Conservation (phyloP, 345 rosid species). For the Noccaea bulbosa region DNA sequence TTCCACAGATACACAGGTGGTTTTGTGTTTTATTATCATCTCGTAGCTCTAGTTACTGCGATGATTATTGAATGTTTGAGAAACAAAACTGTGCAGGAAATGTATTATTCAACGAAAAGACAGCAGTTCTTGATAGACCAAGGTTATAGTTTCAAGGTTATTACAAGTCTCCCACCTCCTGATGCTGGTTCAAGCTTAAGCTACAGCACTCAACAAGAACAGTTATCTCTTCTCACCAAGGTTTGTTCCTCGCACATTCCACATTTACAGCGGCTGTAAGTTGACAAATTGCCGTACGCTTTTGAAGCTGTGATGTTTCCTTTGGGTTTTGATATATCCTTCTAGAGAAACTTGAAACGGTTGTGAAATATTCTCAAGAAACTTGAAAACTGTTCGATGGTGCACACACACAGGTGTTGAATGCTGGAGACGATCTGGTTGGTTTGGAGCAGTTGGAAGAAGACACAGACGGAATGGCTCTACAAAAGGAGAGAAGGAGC, state of each 20-base stretch:
- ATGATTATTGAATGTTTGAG: background rate
- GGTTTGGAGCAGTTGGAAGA: constrained; percentile 89
- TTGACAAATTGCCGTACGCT: background rate
- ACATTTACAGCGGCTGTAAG: background rate
- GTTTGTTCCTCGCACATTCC: background rate
- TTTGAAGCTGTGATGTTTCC: background rate
- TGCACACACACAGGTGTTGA: constrained; percentile 51
- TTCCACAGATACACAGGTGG: constrained; percentile 93
- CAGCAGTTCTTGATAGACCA: constrained; percentile 96
- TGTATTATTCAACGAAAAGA: constrained; percentile 90
- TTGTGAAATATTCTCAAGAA: too few species aligned
- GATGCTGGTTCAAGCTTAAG: constrained; percentile 82
- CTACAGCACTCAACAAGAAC: constrained; percentile 70
- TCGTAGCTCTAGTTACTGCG: background rate
- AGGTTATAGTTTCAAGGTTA: constrained; percentile 96
- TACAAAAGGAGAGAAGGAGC: constrained; percentile 67
- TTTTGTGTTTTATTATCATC: background rate
- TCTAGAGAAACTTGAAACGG: too few species aligned
- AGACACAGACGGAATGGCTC: constrained; percentile 87
- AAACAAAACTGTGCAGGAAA: constrained; percentile 57
- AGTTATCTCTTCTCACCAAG: constrained; percentile 72
- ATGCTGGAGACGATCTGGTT: constrained; percentile 81
- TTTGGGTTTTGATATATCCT: background rate
- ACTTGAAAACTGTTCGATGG: background rate
- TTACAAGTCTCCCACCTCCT: constrained; percentile 87